Evolutionary conservation across 352 stramenopile genomes (phyloP).

Genomic region (Phytopythium mirpurense): DNA sequence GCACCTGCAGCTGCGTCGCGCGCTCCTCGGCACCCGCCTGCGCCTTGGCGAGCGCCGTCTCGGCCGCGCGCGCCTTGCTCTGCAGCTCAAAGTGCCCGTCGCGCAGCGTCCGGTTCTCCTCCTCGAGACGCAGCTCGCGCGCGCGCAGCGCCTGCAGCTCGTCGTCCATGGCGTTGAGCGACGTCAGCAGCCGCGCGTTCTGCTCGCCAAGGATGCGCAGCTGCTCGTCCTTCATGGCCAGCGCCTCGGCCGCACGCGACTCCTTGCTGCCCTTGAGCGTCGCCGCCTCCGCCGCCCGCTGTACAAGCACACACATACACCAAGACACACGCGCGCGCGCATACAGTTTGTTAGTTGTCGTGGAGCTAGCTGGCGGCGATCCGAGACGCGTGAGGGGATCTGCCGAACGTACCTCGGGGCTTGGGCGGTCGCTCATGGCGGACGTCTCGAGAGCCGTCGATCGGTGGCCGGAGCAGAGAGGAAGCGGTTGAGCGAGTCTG

Average conservation of each 20-base stretch:
- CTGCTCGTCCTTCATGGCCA: slow-evolving; percentile 96
- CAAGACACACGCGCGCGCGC: too few species aligned
- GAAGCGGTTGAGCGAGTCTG: too few species aligned
- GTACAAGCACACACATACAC: neutral
- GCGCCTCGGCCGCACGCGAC: slow-evolving; percentile 84
- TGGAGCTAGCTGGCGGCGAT: too few species aligned
- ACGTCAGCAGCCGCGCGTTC: slow-evolving; percentile 84
- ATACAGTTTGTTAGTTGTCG: too few species aligned
- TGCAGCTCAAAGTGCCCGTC: slow-evolving; percentile 93
- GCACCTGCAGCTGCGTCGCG: slow-evolving; percentile 91
- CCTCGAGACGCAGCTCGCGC: slow-evolving; percentile 65
- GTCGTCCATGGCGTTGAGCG: slow-evolving; percentile 85
- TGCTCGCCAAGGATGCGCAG: slow-evolving; percentile 93
- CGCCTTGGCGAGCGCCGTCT: slow-evolving; percentile 79
- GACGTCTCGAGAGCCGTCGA: too few species aligned
- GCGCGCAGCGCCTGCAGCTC: slow-evolving; percentile 61
- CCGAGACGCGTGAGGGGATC: too few species aligned
- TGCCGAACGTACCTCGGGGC: too few species aligned
- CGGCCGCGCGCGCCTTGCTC: slow-evolving; percentile 81
- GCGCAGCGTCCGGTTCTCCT: slow-evolving; percentile 90
- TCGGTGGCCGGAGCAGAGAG: too few species aligned
- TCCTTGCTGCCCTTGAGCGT: slow-evolving; percentile 78
- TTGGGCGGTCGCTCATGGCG: too few species aligned
- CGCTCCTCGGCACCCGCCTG: slow-evolving; percentile 81
- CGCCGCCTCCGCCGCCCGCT: slow-evolving; percentile 29